phyloP scores from a whole-genome alignment of 805 yeast species.

The Candida palmyrensis region DNA sequence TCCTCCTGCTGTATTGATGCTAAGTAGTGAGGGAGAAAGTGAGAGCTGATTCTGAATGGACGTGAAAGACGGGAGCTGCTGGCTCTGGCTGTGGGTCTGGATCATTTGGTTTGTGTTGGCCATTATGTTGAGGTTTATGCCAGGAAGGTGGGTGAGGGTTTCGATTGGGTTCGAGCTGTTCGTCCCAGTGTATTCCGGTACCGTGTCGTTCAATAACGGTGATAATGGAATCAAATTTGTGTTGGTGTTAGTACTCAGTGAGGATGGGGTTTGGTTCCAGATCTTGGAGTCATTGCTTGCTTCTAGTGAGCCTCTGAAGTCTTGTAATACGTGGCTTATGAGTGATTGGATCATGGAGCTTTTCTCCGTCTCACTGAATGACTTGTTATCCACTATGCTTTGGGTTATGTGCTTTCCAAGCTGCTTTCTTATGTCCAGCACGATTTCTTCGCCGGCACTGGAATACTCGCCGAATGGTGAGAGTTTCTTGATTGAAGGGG shows the following conservation, averaged over 20 bases:
- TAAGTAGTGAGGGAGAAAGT: conserved; percentile 13
- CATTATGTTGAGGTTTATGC: conserved; percentile 5
- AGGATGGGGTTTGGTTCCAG: neutral
- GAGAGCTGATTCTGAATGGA: conserved; percentile 31
- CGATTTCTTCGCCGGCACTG: neutral
- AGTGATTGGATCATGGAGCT: neutral
- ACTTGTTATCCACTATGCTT: neutral
- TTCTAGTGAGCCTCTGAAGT: neutral
- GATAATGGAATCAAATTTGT: conserved; percentile 24
- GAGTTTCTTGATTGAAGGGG: too few species aligned
- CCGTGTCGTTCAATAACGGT: conserved; percentile 23
- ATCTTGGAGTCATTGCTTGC: neutral
- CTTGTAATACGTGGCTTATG: neutral
- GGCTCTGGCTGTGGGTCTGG: conserved; percentile 20
- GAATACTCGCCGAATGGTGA: too few species aligned
- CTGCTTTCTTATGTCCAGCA: neutral
- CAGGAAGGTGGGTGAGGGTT: conserved; percentile 12
- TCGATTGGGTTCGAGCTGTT: conserved; percentile 9
- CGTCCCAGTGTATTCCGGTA: conserved; percentile 10
- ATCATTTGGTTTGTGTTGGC: conserved; percentile 2
- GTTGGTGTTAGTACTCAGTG: conserved; percentile 5
- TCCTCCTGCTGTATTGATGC: neutral
- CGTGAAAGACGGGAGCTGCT: conserved; percentile 32
- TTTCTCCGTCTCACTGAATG: neutral
- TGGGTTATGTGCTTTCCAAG: neutral